phyloP scores from a whole-genome alignment of 1,139 yeast species.

The Nadsonia commutata region DNA sequence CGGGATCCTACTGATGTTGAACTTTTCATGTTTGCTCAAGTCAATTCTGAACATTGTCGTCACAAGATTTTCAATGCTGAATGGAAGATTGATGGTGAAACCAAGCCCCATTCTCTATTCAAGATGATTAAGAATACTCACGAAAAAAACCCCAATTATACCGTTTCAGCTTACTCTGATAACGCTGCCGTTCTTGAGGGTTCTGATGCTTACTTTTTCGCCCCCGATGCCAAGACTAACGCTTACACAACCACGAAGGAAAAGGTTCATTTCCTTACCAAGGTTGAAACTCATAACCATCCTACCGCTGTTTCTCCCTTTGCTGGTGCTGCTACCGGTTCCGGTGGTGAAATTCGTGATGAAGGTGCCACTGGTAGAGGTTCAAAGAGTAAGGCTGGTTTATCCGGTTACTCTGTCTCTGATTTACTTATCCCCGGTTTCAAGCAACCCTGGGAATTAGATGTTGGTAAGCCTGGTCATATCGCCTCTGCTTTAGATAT shows the following conservation, averaged over 20 bases:
- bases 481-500: constrained; percentile 88
- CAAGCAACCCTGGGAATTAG: constrained; percentile 88
- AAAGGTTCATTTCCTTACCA: constrained; percentile 74
- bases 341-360: constrained; percentile 99
- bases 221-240: constrained; percentile 62
- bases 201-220: constrained; percentile 46
- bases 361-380: constrained; percentile 99
- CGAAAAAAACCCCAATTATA: constrained; percentile 59
- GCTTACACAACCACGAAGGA: constrained; percentile 67
- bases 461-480: constrained; percentile 81
- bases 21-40: constrained; percentile 98
- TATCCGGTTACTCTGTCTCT: constrained; percentile 84
- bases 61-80: constrained; percentile 98
- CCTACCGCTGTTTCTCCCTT: constrained; percentile 99
- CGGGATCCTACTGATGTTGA: constrained; percentile 98
- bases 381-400: constrained; percentile 91
- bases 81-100: constrained; percentile 85
- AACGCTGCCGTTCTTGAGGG: constrained; percentile 98
- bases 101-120: constrained; percentile 64
- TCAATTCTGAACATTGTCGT: constrained; percentile 97
- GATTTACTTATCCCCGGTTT: constrained; percentile 78
- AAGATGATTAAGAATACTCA: constrained; percentile 96
- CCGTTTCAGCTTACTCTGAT: constrained; percentile 90
- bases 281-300: constrained; percentile 97
- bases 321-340: constrained; percentile 99